Percentiles rank a stretch among this genome's conserved stretches.
Conservation (phyloP, 2,329 filamentous ascomycete species). For the Aureobasidium melanogenum region DNA sequence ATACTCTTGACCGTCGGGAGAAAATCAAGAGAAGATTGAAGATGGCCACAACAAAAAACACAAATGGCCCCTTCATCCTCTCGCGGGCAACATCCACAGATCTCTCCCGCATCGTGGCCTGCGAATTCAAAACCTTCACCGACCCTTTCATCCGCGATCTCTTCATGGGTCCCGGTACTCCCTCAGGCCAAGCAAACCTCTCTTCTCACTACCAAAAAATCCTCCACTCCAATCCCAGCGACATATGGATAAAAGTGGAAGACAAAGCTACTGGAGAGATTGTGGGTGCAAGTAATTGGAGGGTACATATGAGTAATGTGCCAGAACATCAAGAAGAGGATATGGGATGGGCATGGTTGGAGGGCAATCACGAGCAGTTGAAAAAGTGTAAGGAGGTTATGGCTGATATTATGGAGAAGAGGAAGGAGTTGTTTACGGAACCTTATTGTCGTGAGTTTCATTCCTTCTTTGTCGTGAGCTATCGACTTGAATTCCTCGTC, state of each 20-base stretch:
- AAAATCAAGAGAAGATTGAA: not conserved
- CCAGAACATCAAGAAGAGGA: conserved; percentile 16
- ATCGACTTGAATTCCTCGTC: not conserved
- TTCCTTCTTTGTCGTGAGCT: not conserved
- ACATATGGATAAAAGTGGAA: conserved; percentile 24
- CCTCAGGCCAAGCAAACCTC: conserved; percentile 9
- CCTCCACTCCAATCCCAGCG: conserved; percentile 17
- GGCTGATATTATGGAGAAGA: conserved; percentile 11
- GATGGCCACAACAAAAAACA: not conserved
- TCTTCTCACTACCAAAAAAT: conserved; percentile 13
- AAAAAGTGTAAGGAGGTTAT: not conserved
- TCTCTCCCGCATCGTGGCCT: not conserved
- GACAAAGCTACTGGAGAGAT: conserved; percentile 21
- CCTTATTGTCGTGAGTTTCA: conserved; percentile 16
- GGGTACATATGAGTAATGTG: conserved; percentile 18
- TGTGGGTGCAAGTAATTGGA: conserved; percentile 25
- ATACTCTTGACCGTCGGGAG: not conserved
- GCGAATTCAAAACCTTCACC: conserved; percentile 4
- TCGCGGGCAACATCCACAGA: not conserved
- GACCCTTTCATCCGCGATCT: conserved; percentile 4
- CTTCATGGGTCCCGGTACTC: conserved; percentile 20
- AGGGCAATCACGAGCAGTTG: conserved; percentile 12
- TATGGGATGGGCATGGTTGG: conserved; percentile 13
- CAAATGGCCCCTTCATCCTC: not conserved
- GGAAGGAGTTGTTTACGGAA: conserved; percentile 11